Evolutionary conservation across 306 rosid genomes (phyloP), one percentile per base, ranked within the genome.

Genomic region (Ormosia emarginata): DNA sequence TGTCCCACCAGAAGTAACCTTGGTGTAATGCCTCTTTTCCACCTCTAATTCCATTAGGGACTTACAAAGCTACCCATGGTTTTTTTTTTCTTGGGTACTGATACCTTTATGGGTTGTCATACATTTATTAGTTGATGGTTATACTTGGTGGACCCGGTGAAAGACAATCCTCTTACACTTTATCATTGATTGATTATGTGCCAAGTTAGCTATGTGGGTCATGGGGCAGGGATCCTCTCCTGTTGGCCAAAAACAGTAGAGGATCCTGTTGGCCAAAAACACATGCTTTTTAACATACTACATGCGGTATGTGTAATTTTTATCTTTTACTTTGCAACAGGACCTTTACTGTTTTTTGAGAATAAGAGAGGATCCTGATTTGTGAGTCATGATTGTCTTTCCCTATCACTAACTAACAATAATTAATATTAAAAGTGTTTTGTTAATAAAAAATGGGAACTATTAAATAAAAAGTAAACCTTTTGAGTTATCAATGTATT

Each of bases 1-100:
- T 95, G 99, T 87, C 97, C 99, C 41, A 77, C 67, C 43, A 92
- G 85, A 86, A 95, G 98, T 84, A 82, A 83, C 79, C 99, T 93
- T 52, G 99, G 99, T 85, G 99, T 95, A 95, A 95, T 79, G 87
- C 40, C 72, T 67, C 78, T 52, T 37, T 49, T 29, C 73, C 71
- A 3, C 55, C n/a, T 15, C 43, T 12, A 57, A 17, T 56, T 64
- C 13, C 34, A 57, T 57, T 9, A 9, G 12, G 13, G n/a, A 3
- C 8, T 47, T 52, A 49, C 17, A 55, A 52, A 52, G 5, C 6
- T 58, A 18, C 62, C 33, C 57, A n/a, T 52, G 9, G 14, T n/a
- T 33, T 71, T 4, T 34, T 70, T 40, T 9, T 8, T 50, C n/a
- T 4, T 3, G 33, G 11, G 7, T 73, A 70, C 58, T 46, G 6